Conservation (phyloP, 164 flowering plant species). For the Vitis vinifera region DNA sequence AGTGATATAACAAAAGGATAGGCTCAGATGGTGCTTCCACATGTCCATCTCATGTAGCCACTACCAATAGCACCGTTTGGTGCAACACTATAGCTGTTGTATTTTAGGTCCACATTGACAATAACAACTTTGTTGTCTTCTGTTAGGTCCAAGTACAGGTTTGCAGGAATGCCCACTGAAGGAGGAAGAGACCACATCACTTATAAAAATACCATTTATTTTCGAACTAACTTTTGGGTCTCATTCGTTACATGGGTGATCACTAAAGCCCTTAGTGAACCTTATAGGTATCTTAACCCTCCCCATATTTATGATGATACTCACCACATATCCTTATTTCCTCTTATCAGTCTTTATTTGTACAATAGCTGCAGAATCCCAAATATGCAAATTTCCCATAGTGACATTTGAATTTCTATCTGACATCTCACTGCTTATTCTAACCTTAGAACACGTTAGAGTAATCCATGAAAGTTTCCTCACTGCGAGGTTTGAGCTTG, state of each 20-base stretch:
- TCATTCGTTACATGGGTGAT: constrained; percentile 90
- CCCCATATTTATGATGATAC: constrained; percentile 75
- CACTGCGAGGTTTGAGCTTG: constrained; percentile 79
- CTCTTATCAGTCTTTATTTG: constrained; percentile 86
- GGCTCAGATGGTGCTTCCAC: too few relatives aligned
- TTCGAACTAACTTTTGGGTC: constrained; percentile 76
- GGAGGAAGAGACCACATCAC: constrained; percentile 35
- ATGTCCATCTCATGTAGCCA: too few relatives aligned
- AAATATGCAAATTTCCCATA: constrained; percentile 62
- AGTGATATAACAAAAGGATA: too few relatives aligned
- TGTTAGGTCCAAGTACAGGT: too few relatives aligned
- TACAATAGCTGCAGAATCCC: constrained; percentile 88
- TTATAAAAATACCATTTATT: constrained; percentile 62
- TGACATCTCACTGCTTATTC: constrained; percentile 98
- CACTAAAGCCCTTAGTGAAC: constrained; percentile 90
- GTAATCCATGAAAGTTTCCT: constrained; percentile 91
- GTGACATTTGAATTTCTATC: constrained; percentile 79
- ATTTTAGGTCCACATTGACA: too few relatives aligned
- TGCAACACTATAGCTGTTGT: too few relatives aligned
- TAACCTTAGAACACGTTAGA: constrained; percentile 94
- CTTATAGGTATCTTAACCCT: constrained; percentile 85
- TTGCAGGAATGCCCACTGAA: too few relatives aligned
- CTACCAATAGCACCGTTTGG: too few relatives aligned
- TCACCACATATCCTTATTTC: constrained; percentile 84
- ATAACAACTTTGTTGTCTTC: too few relatives aligned